phyloP scores from a whole-genome alignment of 371 early-diverging fungal genomes.

The Rhizomucor pusillus region DNA sequence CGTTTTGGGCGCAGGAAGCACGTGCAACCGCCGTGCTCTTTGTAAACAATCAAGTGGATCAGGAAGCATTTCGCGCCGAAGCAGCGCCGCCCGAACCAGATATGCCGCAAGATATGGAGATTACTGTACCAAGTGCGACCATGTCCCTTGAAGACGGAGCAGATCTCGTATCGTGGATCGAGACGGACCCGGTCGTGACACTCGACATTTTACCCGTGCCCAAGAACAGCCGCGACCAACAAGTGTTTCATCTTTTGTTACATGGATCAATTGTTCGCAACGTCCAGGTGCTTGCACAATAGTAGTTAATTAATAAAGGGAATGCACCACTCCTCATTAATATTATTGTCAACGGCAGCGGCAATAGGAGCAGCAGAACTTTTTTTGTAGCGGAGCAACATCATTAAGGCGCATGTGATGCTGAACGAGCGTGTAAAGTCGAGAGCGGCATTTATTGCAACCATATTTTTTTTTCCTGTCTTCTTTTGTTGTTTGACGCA shows the following conservation, averaged over 20 bases:
- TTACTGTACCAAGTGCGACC: background rate
- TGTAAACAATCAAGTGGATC: constrained; percentile 18
- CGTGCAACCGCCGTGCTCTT: constrained; percentile 49
- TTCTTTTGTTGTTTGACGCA: background rate
- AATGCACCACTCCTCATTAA: too few species aligned
- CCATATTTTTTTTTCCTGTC: background rate
- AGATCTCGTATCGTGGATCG: too few species aligned
- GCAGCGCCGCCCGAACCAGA: constrained; percentile 1
- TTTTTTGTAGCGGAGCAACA: too few species aligned
- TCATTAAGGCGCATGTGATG: too few species aligned
- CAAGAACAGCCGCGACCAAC: background rate
- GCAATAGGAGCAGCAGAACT: too few species aligned
- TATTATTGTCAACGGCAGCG: too few species aligned
- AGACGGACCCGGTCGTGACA: too few species aligned
- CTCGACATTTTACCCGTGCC: too few species aligned
- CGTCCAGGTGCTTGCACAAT: constrained; percentile 1
- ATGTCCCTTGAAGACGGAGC: background rate
- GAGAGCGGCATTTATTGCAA: background rate
- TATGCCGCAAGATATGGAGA: background rate
- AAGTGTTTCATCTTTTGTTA: background rate
- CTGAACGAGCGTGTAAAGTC: too few species aligned
- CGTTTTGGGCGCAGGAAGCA: constrained; percentile 41
- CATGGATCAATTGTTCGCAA: constrained; percentile 9
- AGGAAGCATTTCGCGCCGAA: constrained; percentile 16
- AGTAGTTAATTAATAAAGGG: too few species aligned